phyloP scores from a whole-genome alignment of 805 yeast genomes.

The Candida corydali region DNA sequence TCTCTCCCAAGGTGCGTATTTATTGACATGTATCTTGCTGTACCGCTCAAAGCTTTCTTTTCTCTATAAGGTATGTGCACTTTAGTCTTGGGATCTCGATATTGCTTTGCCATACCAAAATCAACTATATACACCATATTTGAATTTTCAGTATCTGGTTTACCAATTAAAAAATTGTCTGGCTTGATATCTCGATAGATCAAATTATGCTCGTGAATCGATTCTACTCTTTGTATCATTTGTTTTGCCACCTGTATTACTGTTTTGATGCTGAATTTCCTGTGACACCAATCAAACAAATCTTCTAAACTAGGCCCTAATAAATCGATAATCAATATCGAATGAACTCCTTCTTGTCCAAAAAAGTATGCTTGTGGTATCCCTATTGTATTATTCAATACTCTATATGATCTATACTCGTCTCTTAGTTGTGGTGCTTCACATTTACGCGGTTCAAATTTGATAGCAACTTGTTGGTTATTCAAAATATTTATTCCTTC shows the following conservation, averaged over 20 bases:
- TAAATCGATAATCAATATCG: conserved; percentile 88
- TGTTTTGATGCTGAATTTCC: conserved; percentile 82
- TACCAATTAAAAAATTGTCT: conserved; percentile 91
- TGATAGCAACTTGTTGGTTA: conserved; percentile 92
- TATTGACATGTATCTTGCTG: conserved; percentile 98
- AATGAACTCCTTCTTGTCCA: conserved; percentile 97
- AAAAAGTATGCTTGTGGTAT: conserved; percentile 96
- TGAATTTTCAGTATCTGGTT: conserved; percentile 79
- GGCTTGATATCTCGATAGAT: conserved; percentile 97
- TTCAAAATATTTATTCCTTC: conserved; percentile 92
- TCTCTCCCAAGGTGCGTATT: conserved; percentile 97
- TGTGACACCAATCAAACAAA: conserved; percentile 96
- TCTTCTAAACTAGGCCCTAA: conserved; percentile 96
- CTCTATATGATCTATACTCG: conserved; percentile 93
- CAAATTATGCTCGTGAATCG: conserved; percentile 83
- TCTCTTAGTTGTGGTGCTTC: conserved; percentile 98
- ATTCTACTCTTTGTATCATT: conserved; percentile 84
- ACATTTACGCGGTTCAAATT: conserved; percentile 93
- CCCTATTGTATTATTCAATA: conserved; percentile 75
- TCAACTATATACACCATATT: conserved; percentile 87
- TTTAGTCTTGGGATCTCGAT: conserved; percentile 93
- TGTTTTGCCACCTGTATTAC: conserved; percentile 92
- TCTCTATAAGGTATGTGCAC: conserved; percentile 96
- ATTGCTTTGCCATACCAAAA: conserved; percentile 98
- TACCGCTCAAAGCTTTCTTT: conserved; percentile 91